Evolutionary conservation across 495 filamentous ascomycete genomes (phyloP).

Genomic region (Lophiotrema nucula): DNA sequence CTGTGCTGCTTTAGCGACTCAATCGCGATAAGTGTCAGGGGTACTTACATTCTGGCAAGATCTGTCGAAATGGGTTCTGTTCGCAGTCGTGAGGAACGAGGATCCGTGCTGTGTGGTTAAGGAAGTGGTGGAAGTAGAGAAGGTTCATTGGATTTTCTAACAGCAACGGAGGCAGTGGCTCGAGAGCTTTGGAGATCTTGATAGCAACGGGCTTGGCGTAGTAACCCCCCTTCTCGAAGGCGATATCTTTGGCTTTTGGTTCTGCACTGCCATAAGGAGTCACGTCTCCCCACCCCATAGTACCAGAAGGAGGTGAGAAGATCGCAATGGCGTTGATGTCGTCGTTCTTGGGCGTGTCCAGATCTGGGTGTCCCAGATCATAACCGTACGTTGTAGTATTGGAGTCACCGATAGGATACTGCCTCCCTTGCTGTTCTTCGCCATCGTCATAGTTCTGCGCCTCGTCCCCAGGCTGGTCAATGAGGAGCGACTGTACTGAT

Average conservation of each 20-base stretch:
- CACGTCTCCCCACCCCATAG: constrained; percentile 50
- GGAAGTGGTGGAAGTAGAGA: constrained; percentile 74
- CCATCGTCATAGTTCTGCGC: constrained; percentile 2
- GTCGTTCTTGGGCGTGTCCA: constrained; percentile 67
- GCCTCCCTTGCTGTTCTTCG: constrained; percentile 21
- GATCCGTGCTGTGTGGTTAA: constrained; percentile 74
- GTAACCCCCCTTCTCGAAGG: constrained; percentile 59
- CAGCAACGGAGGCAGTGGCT: constrained; percentile 57
- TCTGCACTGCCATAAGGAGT: constrained; percentile 15
- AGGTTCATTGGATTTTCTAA: constrained; percentile 76
- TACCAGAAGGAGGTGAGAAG: constrained; percentile 46
- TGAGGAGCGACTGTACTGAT: constrained; percentile 43
- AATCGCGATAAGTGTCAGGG: not conserved
- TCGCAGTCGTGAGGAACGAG: constrained; percentile 74
- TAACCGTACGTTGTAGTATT: constrained; percentile 54
- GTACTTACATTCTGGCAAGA: constrained; percentile 65
- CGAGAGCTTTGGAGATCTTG: constrained; percentile 62
- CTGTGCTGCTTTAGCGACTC: constrained; percentile 39
- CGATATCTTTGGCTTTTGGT: constrained; percentile 43
- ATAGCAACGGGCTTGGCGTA: constrained; percentile 69
- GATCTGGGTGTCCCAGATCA: constrained; percentile 66
- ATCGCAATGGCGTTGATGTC: constrained; percentile 55
- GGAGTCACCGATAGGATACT: constrained; percentile 30
- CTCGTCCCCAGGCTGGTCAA: constrained; percentile 31
- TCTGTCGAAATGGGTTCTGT: constrained; percentile 70